Evolutionary conservation across 2,329 filamentous ascomycete genomes (phyloP), one percentile per base, ranked within the genome.

Genomic region (Neodidymelliopsis sp.): DNA sequence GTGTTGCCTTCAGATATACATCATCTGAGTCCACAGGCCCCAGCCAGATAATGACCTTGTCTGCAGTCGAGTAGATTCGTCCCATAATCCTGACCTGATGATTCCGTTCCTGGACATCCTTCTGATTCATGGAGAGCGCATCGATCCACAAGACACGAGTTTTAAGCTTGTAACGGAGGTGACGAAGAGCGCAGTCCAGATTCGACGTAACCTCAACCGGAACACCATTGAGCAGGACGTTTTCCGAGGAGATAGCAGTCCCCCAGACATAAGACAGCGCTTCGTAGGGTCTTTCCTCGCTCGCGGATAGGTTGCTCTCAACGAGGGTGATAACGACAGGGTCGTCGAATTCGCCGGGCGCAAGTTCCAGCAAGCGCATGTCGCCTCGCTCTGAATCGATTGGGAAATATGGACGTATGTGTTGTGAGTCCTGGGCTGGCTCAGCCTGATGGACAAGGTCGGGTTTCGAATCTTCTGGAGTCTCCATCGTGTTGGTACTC

Each of bases 191-290:
- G 18, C 24, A 24, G 4, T 38, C 10, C 9, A 50, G 34, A 22
- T 38, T 50, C 4, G 11, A 10, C 2, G 47, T 50, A 15, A 50
- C 19, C 10, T 5, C 3, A 10, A 35, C 22, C 2, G 18, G 27
- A 6, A 15, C n/a, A 22, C 20, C 18, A 22, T 44, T 19, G 12
- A 30, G 15, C 5, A 24, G 16, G 13, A 43, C 33, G n/a, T 10
- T 3, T 7, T 30, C 18, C 15, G 9, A 5, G 20, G 27, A 15
- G 2, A 16, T 12, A 23, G n/a, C 4, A 33, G 24, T 12, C 5
- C 34, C 47, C 40, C 47, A 45, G 3, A 37, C 40, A 29, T 51
- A 51, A 11, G 40, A 51, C 5, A 39, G 30, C 9, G 46, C 39
- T 18, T 43, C 38, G 22, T 44, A 49, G 4, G 41, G 24, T 29